Evolutionary conservation across 2,329 filamentous ascomycete species (phyloP).

Genomic region (Helotiales sp.): DNA sequence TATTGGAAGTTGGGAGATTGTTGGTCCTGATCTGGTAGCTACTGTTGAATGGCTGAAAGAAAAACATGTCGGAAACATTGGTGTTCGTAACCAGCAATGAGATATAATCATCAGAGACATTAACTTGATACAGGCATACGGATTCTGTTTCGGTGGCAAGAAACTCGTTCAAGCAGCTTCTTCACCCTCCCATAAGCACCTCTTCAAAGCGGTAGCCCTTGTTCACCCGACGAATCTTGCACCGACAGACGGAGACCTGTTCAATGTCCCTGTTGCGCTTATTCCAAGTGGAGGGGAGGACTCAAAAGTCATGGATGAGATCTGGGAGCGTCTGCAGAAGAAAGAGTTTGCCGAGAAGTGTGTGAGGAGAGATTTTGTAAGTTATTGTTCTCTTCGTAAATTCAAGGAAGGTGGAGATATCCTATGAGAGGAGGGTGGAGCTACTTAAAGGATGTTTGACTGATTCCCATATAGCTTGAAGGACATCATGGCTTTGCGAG

Average conservation of each 20-base stretch:
- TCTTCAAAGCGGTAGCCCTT: slow-evolving; percentile 3
- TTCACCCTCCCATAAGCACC: not conserved
- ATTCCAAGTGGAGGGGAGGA: slow-evolving; percentile 12
- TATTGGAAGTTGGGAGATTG: slow-evolving; percentile 6
- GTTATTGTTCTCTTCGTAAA: too few species aligned
- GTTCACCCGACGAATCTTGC: not conserved
- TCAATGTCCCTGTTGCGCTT: slow-evolving; percentile 5
- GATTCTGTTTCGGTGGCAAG: not conserved
- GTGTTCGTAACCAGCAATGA: not conserved
- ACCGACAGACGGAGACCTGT: not conserved
- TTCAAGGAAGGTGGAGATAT: too few species aligned
- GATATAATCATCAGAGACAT: too few species aligned
- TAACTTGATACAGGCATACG: not conserved
- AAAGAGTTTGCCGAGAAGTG: slow-evolving; percentile 6
- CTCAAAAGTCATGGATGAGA: slow-evolving; percentile 2
- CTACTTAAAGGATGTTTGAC: not conserved
- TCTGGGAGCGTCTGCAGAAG: slow-evolving; percentile 3
- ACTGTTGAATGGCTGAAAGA: not conserved
- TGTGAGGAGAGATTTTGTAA: slow-evolving; percentile 8
- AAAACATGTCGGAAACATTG: not conserved
- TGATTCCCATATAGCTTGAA: not conserved
- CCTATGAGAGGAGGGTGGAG: not conserved
- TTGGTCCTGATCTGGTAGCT: not conserved
- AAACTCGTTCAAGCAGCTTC: not conserved
- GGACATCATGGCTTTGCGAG: slow-evolving; percentile 6